Base-by-base conservation (phyloP, 2,329 filamentous ascomycete genomes). In the Xylariaceae sp. region DNA sequence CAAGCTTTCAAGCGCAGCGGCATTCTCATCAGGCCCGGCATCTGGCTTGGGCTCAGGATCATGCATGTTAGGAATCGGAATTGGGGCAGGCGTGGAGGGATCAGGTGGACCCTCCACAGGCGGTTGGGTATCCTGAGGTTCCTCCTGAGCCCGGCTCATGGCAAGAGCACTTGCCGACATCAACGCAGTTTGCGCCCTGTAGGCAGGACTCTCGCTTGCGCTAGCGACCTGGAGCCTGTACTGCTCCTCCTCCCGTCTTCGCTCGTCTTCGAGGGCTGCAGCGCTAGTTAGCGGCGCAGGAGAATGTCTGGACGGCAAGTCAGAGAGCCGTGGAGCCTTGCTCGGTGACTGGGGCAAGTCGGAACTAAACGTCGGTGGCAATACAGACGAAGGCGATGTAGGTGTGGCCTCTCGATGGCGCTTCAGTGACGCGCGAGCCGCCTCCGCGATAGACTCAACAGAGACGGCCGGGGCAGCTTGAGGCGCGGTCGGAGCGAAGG, bases 71-170 rank as follows among this genome's bases (percentile, higher is more conserved):
- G 59, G 72, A 65, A 66, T 74, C 69, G 52, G 69, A 68, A 62
- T 71, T 30, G 68, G 63, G 13, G 62, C 60, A 42, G 69, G 52
- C 13, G 67, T 54, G 47, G 66, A 64, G 4, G 61, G 60, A 47
- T 61, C 59, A 51, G 64, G 59, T 37, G 66, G 69, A 3, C 51
- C 30, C 23, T 59, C 59, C 45, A 7, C 52, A 45, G 58, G 57
- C 35, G 42, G 58, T 18, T 80, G 78, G 65, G 76, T 77, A 70
- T 85, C 82, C 59, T 78, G 74, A 5, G 80, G 77, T 63, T 76
- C 78, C 70, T 85, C 82, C 58, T 78, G 75, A n/a, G 81, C 74
- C 60, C 80, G 81, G 70, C 81, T 84, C 75, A 85, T 81, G 52
- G 76, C 76, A 62, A 80, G 74, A 23, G 78, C 76, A 58, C 75